Base-by-base conservation (phyloP, 208 protist genomes). In the Novymonas esmeraldas region DNA sequence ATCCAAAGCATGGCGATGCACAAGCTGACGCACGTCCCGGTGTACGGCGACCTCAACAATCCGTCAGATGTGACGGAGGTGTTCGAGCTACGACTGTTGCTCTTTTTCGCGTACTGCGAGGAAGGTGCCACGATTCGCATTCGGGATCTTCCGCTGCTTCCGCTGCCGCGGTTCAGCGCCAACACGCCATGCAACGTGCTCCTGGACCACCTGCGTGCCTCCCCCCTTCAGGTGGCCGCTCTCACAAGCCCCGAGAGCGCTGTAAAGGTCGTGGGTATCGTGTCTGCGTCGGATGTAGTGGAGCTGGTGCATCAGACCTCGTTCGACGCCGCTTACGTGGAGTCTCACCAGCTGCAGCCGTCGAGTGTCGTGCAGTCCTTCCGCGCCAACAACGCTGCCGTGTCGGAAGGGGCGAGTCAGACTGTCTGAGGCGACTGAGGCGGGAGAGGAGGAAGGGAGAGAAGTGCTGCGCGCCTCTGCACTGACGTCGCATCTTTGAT, bases 261-360 rank as follows among this genome's bases (percentile, higher is more conserved):
- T 22, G 22, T 39, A 14, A 68, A 75, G 20, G 79, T 87, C 13
- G 50, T 85, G 36, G 85, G 85, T 5, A 62, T 89, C 14, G 51
- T 92, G 20, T 87, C 79, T 26, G 79, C 86, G 24, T 57, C 74
- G 11, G 79, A 85, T 44, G 71, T 92, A 24, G 79, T 78, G 22
- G 82, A 89, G 66, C 72, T 85, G 34, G 68, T 92, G 16, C 79
- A 92, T 56, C 55, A 78, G 26, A 87, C 79, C 9, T 78, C 85
- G 2, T 87, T 91, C 55, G 73, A 85, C 34, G 50, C 70, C n/a
- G 73, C 55, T 14, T 76, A 70, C 63, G 41, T 42, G 20, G 62
- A 64, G 38, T 55, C 42, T 13, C 46, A 59, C 20, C 54, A 57
- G 22, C 20, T 42, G 9, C 61, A 59, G 29, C 70, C 38, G 29